A percentile compares a stretch with the other conserved stretches of the same genome.
phyloP scores from a whole-genome alignment of 225 moss, liverwort and hornwort genomes.

The Ulota crispa region DNA sequence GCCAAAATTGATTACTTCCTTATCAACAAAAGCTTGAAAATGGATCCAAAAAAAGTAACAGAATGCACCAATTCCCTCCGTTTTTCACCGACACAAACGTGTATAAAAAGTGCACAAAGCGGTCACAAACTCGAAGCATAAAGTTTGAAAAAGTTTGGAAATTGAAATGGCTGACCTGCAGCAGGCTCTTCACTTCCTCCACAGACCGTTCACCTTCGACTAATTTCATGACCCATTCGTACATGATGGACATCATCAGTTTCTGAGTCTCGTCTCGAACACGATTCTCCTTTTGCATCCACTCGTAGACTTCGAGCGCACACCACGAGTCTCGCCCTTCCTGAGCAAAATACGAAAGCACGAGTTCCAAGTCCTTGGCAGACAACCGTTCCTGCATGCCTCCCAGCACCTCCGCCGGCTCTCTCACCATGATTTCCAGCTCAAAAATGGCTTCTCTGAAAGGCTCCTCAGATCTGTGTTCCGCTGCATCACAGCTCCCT shows the following conservation, averaged over 20 bases:
- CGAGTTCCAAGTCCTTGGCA: slow-evolving; percentile 84
- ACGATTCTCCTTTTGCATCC: slow-evolving; percentile 96
- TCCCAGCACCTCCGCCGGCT: slow-evolving; percentile 88
- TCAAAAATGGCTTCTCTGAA: slow-evolving; percentile 87
- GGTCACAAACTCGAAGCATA: not conserved
- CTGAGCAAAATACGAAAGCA: slow-evolving; percentile 89
- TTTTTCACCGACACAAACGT: not conserved
- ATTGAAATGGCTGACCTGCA: slow-evolving; percentile 51
- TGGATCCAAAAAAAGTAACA: not conserved
- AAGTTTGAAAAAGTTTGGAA: not conserved
- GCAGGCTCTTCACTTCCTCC: slow-evolving; percentile 90
- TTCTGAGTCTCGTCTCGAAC: slow-evolving; percentile 89
- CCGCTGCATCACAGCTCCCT: slow-evolving; percentile 43
- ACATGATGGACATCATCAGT: slow-evolving; percentile 97
- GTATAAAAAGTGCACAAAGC: not conserved
- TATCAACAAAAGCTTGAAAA: not conserved
- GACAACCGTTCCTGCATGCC: slow-evolving; percentile 86
- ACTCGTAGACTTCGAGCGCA: slow-evolving; percentile 93
- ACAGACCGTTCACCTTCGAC: slow-evolving; percentile 84
- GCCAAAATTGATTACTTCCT: not conserved
- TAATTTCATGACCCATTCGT: slow-evolving; percentile 90
- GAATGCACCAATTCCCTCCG: not conserved
- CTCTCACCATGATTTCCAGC: slow-evolving; percentile 91
- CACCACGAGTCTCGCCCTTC: slow-evolving; percentile 98
- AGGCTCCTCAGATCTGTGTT: slow-evolving; percentile 64